Conservation (phyloP, 306 rosid species). For the Dalbergia cultrata region DNA sequence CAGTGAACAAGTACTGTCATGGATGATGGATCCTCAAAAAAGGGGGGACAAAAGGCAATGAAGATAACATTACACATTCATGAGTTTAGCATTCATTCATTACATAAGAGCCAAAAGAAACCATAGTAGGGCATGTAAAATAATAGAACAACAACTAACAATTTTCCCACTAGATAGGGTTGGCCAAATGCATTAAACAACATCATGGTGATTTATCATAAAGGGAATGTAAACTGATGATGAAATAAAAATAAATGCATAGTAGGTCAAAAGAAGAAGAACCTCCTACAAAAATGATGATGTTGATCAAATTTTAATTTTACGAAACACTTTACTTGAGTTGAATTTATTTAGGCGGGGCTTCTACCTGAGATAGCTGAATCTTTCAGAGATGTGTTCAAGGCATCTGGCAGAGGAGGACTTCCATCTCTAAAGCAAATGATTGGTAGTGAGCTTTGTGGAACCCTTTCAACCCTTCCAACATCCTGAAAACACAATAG, state of each 20-base stretch:
- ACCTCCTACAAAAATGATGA: not conserved
- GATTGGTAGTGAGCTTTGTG: constrained; percentile 65
- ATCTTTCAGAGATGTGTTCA: constrained; percentile 62
- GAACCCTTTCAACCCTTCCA: constrained; percentile 59
- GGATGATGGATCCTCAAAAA: constrained; percentile 21
- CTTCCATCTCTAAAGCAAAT: constrained; percentile 93
- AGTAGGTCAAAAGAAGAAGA: constrained; percentile 27
- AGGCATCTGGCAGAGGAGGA: constrained; percentile 87
- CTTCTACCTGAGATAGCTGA: constrained; percentile 61
- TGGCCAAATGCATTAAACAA: too few relatives aligned
- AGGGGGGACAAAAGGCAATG: constrained; percentile 34
- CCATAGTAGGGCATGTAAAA: constrained; percentile 11
- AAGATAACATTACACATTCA: constrained; percentile 24
- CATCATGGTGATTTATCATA: too few relatives aligned
- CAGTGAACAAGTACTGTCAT: not conserved
- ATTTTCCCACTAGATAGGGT: too few relatives aligned
- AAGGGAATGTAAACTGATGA: too few relatives aligned
- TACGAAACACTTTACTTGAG: not conserved
- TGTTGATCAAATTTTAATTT: constrained; percentile 22
- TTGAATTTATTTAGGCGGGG: constrained; percentile 28
- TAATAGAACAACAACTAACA: too few relatives aligned
- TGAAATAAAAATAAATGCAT: not conserved
- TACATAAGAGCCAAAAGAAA: constrained; percentile 41
- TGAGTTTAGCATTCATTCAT: constrained; percentile 31
- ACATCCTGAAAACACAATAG: constrained; percentile 65